These are phyloP conservation scores for Candida odintsovae DNA, from an alignment of 805 yeast species.

Conservation along the genomic window DNA sequence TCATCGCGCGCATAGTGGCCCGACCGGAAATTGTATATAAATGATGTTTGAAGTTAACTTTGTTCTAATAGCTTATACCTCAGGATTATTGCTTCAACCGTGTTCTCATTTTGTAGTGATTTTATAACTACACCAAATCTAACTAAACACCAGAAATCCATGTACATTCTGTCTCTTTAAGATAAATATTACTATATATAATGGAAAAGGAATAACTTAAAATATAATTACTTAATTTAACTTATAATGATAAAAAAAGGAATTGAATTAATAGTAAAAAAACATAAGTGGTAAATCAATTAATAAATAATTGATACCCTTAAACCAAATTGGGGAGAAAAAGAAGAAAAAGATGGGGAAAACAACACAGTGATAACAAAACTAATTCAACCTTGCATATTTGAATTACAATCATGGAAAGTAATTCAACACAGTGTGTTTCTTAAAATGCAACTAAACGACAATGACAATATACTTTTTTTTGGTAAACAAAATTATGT, in stretches of 20 bases:
- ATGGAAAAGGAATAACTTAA: background rate
- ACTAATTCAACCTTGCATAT: too few relatives aligned
- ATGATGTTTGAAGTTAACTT: too few relatives aligned
- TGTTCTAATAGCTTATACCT: too few relatives aligned
- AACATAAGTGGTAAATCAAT: too few relatives aligned
- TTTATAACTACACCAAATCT: too few relatives aligned
- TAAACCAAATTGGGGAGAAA: background rate
- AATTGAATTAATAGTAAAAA: background rate
- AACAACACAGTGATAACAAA: too few relatives aligned
- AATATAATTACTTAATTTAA: background rate
- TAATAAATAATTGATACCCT: too few relatives aligned
- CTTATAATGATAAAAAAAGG: background rate
- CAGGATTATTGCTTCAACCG: too few relatives aligned
- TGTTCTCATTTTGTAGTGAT: too few relatives aligned
- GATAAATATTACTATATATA: background rate
- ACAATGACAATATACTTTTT: conserved; percentile 2
- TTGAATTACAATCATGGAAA: background rate
- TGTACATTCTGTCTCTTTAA: background rate
- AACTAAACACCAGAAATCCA: background rate
- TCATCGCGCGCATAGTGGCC: background rate
- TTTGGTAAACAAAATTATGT: too few relatives aligned
- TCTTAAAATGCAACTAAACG: background rate
- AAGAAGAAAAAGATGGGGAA: background rate
- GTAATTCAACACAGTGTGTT: too few relatives aligned
- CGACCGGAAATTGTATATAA: too few relatives aligned